Conservation (phyloP, 2,329 filamentous ascomycete species). For the Thelonectria olida region DNA sequence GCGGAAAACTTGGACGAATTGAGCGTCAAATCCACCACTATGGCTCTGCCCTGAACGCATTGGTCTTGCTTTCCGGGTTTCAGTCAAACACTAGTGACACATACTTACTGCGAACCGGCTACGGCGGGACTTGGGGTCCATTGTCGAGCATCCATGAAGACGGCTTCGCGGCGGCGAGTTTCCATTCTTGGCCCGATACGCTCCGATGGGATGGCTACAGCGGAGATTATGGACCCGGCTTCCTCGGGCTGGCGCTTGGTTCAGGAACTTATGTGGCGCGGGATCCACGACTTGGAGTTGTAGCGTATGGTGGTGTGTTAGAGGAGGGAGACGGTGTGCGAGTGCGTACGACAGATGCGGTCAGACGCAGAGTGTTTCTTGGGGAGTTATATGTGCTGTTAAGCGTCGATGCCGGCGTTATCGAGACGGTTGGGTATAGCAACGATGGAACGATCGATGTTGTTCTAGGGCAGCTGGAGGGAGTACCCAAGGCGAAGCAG, state of each 20-base stretch:
- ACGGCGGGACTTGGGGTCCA: constrained; percentile 61
- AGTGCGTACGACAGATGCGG: background rate
- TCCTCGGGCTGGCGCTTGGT: constrained; percentile 60
- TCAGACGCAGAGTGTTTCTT: background rate
- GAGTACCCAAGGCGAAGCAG: background rate
- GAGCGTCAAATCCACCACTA: constrained; percentile 66
- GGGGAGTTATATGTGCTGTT: background rate
- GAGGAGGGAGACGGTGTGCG: background rate
- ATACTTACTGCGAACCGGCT: constrained; percentile 63
- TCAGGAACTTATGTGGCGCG: constrained; percentile 60
- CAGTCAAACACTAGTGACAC: constrained; percentile 55
- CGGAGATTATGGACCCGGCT: constrained; percentile 66
- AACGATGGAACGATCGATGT: background rate
- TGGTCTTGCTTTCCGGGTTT: constrained; percentile 63
- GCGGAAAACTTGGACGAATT: constrained; percentile 52
- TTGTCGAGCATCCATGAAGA: constrained; percentile 64
- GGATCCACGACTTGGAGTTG: constrained; percentile 54
- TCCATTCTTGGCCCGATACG: constrained; percentile 66
- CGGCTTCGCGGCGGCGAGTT: constrained; percentile 63
- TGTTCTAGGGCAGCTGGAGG: background rate
- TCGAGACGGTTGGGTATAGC: background rate
- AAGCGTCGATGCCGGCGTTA: background rate
- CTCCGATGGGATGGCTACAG: constrained; percentile 65
- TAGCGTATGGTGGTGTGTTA: constrained; percentile 57
- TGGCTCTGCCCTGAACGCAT: constrained; percentile 65